Percentiles rank a stretch among this genome's conserved stretches.
Evolutionary conservation across 495 filamentous ascomycete genomes (phyloP).

Genomic region (Tirmania nivea): DNA sequence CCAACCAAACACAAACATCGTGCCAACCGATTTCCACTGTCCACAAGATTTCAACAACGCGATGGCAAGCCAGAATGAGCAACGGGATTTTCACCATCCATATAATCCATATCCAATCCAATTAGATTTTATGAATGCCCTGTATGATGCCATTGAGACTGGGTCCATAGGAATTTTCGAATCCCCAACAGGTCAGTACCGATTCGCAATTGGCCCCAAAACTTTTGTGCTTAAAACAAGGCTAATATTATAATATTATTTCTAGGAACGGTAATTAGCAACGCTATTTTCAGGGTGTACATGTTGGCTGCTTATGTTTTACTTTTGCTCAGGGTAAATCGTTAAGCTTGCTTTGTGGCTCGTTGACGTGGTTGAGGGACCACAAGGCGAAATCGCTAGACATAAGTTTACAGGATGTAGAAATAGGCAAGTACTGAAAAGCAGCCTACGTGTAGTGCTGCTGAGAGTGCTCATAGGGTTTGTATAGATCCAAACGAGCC

Average conservation of each 20-base stretch:
- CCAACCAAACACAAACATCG: too few relatives aligned
- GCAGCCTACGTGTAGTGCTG: conserved; percentile 2
- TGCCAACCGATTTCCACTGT: too few relatives aligned
- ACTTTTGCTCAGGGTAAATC: conserved; percentile 60
- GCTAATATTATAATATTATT: background rate
- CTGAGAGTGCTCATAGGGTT: background rate
- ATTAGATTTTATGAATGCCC: conserved; percentile 64
- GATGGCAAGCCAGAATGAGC: conserved; percentile 4
- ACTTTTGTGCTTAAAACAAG: background rate
- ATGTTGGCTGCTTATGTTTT: too few relatives aligned
- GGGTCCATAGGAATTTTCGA: conserved; percentile 79
- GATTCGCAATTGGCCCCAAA: background rate
- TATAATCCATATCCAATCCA: conserved; percentile 84
- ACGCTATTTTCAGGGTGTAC: too few relatives aligned
- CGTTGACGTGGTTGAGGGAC: conserved; percentile 81
- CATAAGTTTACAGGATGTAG: conserved; percentile 21
- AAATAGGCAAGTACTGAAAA: conserved; percentile 9
- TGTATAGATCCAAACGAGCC: conserved; percentile 48
- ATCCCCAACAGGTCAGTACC: conserved; percentile 55
- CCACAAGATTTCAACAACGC: conserved; percentile 5
- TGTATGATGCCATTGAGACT: conserved; percentile 62
- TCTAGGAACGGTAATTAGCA: conserved; percentile 19
- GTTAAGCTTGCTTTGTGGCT: conserved; percentile 76
- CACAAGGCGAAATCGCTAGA: conserved; percentile 51
- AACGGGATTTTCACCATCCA: conserved; percentile 63